Conservation (phyloP, 2,329 filamentous ascomycete species). For the Phoma sp. region DNA sequence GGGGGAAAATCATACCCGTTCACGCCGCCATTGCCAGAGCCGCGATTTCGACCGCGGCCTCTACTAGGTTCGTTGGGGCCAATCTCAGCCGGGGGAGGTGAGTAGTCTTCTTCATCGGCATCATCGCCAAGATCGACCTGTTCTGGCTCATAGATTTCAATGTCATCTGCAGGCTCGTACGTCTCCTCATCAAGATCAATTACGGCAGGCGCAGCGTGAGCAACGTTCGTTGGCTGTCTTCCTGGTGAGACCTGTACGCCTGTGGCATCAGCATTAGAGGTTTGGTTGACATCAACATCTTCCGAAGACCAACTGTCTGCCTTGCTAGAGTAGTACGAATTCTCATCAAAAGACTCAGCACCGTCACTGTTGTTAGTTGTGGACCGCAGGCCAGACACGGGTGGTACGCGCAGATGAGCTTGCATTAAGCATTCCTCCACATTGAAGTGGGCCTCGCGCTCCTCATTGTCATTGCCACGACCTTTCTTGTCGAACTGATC, state of each 20-base stretch:
- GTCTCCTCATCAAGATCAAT: slow-evolving; percentile 48
- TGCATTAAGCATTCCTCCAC: slow-evolving; percentile 54
- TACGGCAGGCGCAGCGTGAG: slow-evolving; percentile 32
- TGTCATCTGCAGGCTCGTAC: slow-evolving; percentile 48
- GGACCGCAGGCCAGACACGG: slow-evolving; percentile 63
- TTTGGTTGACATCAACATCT: slow-evolving; percentile 42
- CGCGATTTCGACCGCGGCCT: slow-evolving; percentile 33
- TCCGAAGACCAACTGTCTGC: slow-evolving; percentile 75
- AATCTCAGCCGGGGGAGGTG: slow-evolving; percentile 54
- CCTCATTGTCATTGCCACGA: slow-evolving; percentile 58
- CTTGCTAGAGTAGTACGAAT: slow-evolving; percentile 95
- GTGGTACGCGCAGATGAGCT: slow-evolving; percentile 75
- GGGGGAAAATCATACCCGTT: slow-evolving; percentile 40
- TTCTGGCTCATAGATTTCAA: slow-evolving; percentile 48
- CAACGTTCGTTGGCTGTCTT: slow-evolving; percentile 29
- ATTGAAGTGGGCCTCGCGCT: slow-evolving; percentile 52
- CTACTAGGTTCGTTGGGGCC: slow-evolving; percentile 32
- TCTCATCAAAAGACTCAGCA: slow-evolving; percentile 87
- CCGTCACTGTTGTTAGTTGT: slow-evolving; percentile 66
- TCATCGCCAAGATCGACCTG: slow-evolving; percentile 37
- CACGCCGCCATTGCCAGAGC: slow-evolving; percentile 23
- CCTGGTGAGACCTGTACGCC: slow-evolving; percentile 37
- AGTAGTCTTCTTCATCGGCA: slow-evolving; percentile 51
- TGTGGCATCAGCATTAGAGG: slow-evolving; percentile 38
- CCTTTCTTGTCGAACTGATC: slow-evolving; percentile 73